Percentiles rank a stretch among this genome's conserved stretches.
Conservation (phyloP, 2,329 filamentous ascomycete genomes). For the Talaromyces sp. region DNA sequence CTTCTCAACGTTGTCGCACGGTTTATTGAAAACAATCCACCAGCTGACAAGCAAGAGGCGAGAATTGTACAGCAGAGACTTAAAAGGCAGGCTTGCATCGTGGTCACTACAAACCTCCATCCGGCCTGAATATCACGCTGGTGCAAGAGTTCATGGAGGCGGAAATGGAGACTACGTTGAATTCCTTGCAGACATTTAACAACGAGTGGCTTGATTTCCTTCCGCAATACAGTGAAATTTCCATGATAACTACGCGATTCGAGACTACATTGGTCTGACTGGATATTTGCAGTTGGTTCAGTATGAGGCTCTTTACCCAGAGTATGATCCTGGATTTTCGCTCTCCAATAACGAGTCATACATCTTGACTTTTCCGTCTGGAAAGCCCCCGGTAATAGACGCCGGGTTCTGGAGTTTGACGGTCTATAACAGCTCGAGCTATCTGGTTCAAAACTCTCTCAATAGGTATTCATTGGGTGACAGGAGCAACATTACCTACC, state of each 20-base stretch:
- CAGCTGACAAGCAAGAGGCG: background rate
- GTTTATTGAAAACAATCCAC: background rate
- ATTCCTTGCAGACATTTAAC: background rate
- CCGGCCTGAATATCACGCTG: background rate
- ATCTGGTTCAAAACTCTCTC: slow-evolving; percentile 19
- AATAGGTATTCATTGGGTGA: slow-evolving; percentile 20
- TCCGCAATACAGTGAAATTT: background rate
- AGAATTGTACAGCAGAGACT: background rate
- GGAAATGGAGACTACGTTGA: background rate
- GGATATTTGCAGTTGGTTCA: slow-evolving; percentile 10
- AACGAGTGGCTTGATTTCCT: background rate
- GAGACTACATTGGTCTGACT: background rate
- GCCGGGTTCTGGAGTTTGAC: slow-evolving; percentile 25
- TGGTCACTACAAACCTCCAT: background rate
- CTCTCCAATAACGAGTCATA: slow-evolving; percentile 14
- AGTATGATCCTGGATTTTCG: slow-evolving; percentile 2
- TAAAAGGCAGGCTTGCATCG: background rate
- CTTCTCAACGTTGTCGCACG: background rate
- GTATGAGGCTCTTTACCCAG: slow-evolving; percentile 18
- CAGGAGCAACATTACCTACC: slow-evolving; percentile 20
- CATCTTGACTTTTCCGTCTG: slow-evolving; percentile 16
- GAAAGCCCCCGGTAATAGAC: slow-evolving; percentile 14
- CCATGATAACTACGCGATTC: background rate
- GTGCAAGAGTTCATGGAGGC: background rate
- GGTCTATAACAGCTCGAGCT: slow-evolving; percentile 17